Base-by-base conservation (phyloP, 2,329 filamentous ascomycete species). In the Escovopsis weberi region DNA sequence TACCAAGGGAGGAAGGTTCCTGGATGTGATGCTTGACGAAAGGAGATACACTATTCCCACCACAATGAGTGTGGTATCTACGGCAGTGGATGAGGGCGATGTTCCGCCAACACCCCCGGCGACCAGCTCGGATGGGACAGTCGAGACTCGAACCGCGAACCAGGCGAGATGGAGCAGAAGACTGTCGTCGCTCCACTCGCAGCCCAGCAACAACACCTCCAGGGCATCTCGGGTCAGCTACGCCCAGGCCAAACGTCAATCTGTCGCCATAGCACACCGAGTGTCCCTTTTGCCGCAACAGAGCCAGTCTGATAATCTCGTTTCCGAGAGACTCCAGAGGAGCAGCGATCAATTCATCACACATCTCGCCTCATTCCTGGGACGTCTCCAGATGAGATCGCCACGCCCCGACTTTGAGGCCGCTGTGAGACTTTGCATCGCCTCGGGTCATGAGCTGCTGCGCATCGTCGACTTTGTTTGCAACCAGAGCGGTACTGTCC, bases 361-460 rank as follows among this genome's bases (percentile, higher is more conserved):
- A 6, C 83, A 88, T 55, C 75, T 98, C 41, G 89, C 85, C 40
- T 93, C 86, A 4, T 94, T 96, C 59, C 89, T 96, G 57, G 91
- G 91, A 12, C 72, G 78, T 33, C 72, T 95, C 43, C 86, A 95
- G 60, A 87, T 95, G 58, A 91, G 88, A n/a, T 82, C 91, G 48
- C 91, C 87, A 7, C 82, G 86, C 8, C 77, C 82, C 1, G 87
- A 94, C 58, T 71, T 96, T 39, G 78, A 87, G 30, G 65, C 80
- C 10, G 87, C 85, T 12, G 89, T 93, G 39, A 81, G 85, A 56
- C 81, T 89, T 57, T 85, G 88, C 8, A 84, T 88, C 9, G 72
- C 78, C 7, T 87, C 88, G 3, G 93, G 88, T 48, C 80, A 81
- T 38, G 77, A 82, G 50, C 70, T 96, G 39, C 69, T 95, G 40